Conservation (phyloP, 108 stramenopile species). For the Pseudonitzschia delicatissima region DNA sequence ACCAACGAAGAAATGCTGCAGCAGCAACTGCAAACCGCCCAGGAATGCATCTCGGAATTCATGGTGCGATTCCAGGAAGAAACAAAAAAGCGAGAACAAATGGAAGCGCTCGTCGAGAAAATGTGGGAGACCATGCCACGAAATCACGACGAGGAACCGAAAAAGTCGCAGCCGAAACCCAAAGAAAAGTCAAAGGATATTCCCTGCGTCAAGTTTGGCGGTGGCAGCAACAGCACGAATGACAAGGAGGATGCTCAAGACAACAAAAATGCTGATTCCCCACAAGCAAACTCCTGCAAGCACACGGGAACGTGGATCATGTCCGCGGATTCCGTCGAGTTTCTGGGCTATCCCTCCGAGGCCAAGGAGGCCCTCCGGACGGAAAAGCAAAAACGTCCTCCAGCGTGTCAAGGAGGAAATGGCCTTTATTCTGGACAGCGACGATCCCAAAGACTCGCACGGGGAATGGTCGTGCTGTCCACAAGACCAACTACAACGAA, state of each 20-base stretch:
- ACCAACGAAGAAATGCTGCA: background rate
- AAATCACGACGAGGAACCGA: background rate
- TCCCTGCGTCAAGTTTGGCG: background rate
- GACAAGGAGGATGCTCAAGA: background rate
- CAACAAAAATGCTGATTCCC: background rate
- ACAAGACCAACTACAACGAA: constrained; percentile 37
- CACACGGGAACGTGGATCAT: constrained; percentile 60
- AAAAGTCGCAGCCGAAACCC: background rate
- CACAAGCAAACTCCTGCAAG: background rate
- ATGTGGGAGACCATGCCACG: background rate
- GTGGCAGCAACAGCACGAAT: background rate
- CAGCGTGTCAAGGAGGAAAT: constrained; percentile 57
- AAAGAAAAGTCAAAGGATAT: background rate
- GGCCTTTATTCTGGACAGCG: constrained; percentile 73
- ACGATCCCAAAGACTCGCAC: constrained; percentile 47
- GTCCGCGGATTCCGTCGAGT: constrained; percentile 60
- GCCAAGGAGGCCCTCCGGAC: constrained; percentile 59
- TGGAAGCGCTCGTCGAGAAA: background rate
- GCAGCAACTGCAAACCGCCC: background rate
- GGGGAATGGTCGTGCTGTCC: constrained; percentile 66
- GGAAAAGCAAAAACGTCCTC: constrained; percentile 64
- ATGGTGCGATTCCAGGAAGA: background rate
- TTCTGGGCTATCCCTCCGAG: constrained; percentile 59
- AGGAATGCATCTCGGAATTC: background rate
- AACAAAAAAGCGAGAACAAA: background rate